phyloP scores from a whole-genome alignment of 169 alveolate genomes.

The Miamiensis avidus region DNA sequence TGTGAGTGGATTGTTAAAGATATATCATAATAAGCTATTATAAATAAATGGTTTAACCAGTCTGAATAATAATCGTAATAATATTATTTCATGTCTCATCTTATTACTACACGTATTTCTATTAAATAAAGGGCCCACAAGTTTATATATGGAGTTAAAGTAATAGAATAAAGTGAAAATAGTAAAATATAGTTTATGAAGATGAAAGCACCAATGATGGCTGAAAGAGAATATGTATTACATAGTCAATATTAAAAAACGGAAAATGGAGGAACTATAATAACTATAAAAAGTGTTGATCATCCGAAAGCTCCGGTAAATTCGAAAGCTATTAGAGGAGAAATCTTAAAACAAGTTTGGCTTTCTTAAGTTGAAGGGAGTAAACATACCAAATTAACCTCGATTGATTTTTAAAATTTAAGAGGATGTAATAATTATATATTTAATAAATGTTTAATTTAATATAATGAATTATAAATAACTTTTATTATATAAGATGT shows the following conservation, averaged over 20 bases:
- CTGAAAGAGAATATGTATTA: neutral
- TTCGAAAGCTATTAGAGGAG: neutral
- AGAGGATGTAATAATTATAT: too few species aligned
- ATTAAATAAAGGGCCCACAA: neutral
- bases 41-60: neutral
- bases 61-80: too few species aligned
- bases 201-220: neutral
- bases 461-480: too few species aligned
- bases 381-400: neutral
- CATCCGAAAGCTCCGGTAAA: neutral
- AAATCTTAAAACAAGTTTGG: neutral
- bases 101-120: too few species aligned
- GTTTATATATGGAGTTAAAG: too few species aligned
- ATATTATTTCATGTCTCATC: too few species aligned
- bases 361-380: neutral
- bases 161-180: too few species aligned
- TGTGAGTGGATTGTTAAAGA: neutral
- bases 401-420: neutral
- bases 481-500: too few species aligned
- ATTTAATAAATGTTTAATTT: too few species aligned
- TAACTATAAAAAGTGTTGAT: neutral
- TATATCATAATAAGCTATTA: neutral
- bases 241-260: neutral
- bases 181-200: neutral
- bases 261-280: neutral